Evolutionary conservation across 176 grass and related monocot genomes (phyloP).

Genomic region (Tuctoria greenei): DNA sequence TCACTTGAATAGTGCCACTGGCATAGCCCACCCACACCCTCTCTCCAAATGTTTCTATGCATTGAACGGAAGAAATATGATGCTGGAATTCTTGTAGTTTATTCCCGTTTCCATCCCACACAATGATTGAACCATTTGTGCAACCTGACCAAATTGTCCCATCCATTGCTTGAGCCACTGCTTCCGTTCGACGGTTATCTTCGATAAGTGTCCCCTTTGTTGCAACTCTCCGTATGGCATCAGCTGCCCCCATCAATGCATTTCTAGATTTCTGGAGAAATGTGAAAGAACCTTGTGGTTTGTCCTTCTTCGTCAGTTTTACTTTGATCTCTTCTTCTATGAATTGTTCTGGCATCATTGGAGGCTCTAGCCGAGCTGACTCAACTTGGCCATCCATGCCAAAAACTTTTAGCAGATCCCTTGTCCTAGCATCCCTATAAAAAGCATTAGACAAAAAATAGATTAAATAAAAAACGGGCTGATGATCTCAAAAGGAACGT

Average conservation of each 20-base stretch:
- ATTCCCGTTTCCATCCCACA: conserved; percentile 80
- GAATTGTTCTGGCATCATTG: conserved; percentile 62
- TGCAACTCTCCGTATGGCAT: conserved; percentile 76
- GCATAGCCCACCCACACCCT: conserved; percentile 87
- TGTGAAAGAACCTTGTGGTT: conserved; percentile 57
- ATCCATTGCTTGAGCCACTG: conserved; percentile 61
- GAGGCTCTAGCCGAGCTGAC: conserved; percentile 49
- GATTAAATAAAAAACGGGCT: background rate
- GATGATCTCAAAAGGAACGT: conserved; percentile 2
- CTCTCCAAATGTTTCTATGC: conserved; percentile 66
- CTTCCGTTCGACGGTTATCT: conserved; percentile 71
- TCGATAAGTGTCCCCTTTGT: conserved; percentile 78
- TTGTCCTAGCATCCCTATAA: conserved; percentile 82
- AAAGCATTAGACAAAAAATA: conserved; percentile 23
- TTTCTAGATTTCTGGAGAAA: conserved; percentile 91
- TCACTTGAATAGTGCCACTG: conserved; percentile 74
- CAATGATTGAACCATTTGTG: conserved; percentile 82
- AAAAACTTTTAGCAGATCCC: conserved; percentile 87
- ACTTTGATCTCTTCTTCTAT: conserved; percentile 87
- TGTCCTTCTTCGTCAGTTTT: conserved; percentile 82
- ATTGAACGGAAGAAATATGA: conserved; percentile 79
- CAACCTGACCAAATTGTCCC: conserved; percentile 91
- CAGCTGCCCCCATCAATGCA: conserved; percentile 84
- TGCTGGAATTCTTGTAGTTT: conserved; percentile 67
- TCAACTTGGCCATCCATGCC: conserved; percentile 74